These are phyloP conservation scores for Carpinus fangiana DNA, from an alignment of 306 rosid genomes.

Conservation along the genomic window DNA sequence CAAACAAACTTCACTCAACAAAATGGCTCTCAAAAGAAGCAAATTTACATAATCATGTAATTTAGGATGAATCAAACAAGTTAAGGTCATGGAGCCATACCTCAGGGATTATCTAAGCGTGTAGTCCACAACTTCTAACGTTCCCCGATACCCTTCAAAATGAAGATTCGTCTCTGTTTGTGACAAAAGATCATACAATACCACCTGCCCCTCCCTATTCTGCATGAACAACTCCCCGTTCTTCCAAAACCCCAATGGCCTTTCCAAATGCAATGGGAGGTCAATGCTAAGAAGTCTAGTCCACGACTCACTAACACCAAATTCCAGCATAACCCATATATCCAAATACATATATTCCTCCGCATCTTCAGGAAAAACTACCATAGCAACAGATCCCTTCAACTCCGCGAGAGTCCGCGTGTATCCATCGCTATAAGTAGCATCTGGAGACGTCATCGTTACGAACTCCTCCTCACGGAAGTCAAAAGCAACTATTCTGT, in stretches of 20 bases:
- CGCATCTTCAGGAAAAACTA: not conserved
- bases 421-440: not conserved
- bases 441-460: not conserved
- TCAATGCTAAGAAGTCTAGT: too few relatives aligned
- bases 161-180: not conserved
- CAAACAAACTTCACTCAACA: too few relatives aligned
- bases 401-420: not conserved
- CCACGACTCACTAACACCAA: not conserved
- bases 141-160: not conserved
- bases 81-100: too few relatives aligned
- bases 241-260: constrained; percentile 4
- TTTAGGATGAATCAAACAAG: too few relatives aligned
- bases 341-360: not conserved
- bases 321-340: not conserved
- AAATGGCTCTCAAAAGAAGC: too few relatives aligned
- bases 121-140: not conserved
- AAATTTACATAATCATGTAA: too few relatives aligned
- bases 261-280: not conserved
- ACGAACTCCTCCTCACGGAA: not conserved
- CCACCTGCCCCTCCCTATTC: not conserved
- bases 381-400: not conserved
- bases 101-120: too few relatives aligned
- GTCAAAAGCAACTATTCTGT: not conserved
- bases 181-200: not conserved
- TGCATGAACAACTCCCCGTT: not conserved